Percentiles rank a stretch among this genome's conserved stretches.
phyloP scores from a whole-genome alignment of 768 basidiomycete species.

The Hygrophorus russula region DNA sequence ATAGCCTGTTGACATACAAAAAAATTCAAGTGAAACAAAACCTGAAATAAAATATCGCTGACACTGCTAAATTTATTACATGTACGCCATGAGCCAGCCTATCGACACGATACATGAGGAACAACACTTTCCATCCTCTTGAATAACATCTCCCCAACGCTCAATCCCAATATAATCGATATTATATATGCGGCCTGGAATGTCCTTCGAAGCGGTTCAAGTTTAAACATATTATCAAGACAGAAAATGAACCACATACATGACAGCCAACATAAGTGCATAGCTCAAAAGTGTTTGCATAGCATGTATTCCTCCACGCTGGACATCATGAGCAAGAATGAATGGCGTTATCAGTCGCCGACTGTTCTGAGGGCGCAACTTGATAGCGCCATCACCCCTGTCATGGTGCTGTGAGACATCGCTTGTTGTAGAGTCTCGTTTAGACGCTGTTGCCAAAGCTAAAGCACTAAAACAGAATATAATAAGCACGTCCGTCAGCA shows the following conservation, averaged over 20 bases:
- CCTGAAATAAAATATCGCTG: not conserved
- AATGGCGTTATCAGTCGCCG: conserved; percentile 60
- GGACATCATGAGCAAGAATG: conserved; percentile 51
- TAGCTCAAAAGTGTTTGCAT: conserved; percentile 56
- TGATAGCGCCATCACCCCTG: too few species aligned
- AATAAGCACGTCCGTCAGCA: not conserved
- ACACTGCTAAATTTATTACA: not conserved
- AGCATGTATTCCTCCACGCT: conserved; percentile 55
- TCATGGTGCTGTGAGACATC: too few species aligned
- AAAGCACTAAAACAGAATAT: not conserved
- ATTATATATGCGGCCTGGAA: conserved; percentile 74
- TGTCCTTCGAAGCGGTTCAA: conserved; percentile 41
- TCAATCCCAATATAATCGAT: conserved; percentile 57
- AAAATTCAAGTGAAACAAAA: not conserved
- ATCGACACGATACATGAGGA: not conserved
- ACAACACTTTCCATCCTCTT: conserved; percentile 35
- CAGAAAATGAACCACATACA: conserved; percentile 37
- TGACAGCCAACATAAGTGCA: conserved; percentile 69
- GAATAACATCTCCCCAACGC: conserved; percentile 64
- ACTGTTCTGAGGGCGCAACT: too few species aligned
- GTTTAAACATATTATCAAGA: not conserved
- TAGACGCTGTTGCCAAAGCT: not conserved
- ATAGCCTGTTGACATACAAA: too few species aligned
- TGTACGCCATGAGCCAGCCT: not conserved
- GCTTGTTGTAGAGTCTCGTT: too few species aligned